Evolutionary conservation across 164 flowering plant genomes (phyloP), one percentile per base, ranked within the genome.

Genomic region (Annona squamosa): DNA sequence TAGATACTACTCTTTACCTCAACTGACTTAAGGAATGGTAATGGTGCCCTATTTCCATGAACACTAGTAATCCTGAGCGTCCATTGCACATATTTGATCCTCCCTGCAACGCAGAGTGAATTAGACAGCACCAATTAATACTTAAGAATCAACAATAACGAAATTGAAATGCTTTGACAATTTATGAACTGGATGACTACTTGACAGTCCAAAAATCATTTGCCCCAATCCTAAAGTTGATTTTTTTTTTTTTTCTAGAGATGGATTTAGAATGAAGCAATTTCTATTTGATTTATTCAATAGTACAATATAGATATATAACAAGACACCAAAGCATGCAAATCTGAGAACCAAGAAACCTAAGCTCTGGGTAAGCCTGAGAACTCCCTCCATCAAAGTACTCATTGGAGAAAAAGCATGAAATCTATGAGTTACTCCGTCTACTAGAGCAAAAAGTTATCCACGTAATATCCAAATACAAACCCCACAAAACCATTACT

Each of bases 21-120:
- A 68, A 91, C 84, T 74, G 93, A 88, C 76, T 86, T 85, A 72
- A 95, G 81, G 75, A 95, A 95, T 68, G 97, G 92, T 78, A 95
- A 74, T 74, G 87, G 92, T 59, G 90, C 91, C 79, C 72, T 91
- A 62, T 76, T 80, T 76, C 94, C 97, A 85, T 95, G 98, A 45
- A 88, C 84, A 75, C 98, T 95, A 72, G 82, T 77, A 41, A 95
- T 75, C 71, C 83, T 85, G 74, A 94, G 85, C 74, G 77, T 85
- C 98, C 99, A 95, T 77, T 88, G 90, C 69, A 87, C 86, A 78
- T 70, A 88, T 81, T 70, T 90, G 69, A 52, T 52, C 59, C 83
- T 75, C 80, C 88, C 99, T 92, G 90, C 46, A 41, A 75, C 68
- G 76, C 4, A 65, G 16, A 48, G 52, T 52, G 59, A 52, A 52